Evolutionary conservation across 805 yeast genomes (phyloP).

Genomic region (Sungouiozyma intestinalis): DNA sequence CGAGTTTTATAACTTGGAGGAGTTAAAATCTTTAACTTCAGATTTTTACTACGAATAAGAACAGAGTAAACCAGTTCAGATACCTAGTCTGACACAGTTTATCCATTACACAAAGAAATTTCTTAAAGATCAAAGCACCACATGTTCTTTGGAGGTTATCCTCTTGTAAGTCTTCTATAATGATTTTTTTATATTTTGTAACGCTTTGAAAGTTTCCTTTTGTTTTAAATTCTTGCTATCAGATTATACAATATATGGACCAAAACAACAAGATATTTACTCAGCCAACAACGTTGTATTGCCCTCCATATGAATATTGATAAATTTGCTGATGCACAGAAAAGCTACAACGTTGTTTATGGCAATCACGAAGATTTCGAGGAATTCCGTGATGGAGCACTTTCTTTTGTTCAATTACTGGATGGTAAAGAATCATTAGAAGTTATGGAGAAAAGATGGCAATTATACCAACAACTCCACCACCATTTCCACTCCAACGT

Average conservation of each 20-base stretch:
- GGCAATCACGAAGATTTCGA: constrained; percentile 11
- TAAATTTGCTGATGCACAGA: constrained; percentile 27
- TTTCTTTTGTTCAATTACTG: constrained; percentile 35
- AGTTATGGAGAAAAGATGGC: constrained; percentile 32
- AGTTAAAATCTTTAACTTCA: constrained; percentile 15
- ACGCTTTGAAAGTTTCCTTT: too few relatives aligned
- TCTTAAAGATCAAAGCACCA: too few relatives aligned
- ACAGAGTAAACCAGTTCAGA: not conserved
- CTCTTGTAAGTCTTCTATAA: too few relatives aligned
- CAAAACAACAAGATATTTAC: too few relatives aligned
- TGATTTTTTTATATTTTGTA: too few relatives aligned
- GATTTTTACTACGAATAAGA: constrained; percentile 22
- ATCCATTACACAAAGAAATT: too few relatives aligned
- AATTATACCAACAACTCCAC: constrained; percentile 29
- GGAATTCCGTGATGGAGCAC: constrained; percentile 6
- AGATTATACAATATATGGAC: too few relatives aligned
- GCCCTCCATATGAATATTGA: constrained; percentile 16
- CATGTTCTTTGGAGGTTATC: too few relatives aligned
- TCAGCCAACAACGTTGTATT: too few relatives aligned
- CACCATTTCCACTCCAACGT: constrained; percentile 25
- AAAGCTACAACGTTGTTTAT: constrained; percentile 16
- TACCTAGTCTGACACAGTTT: too few relatives aligned
- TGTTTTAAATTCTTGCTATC: too few relatives aligned
- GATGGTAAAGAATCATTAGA: constrained; percentile 35
- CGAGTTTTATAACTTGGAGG: constrained; percentile 18